A percentile compares a stretch with the other conserved stretches of the same genome.
Conservation (phyloP, 441 rosid genomes). For the Syzygium syzygioides region DNA sequence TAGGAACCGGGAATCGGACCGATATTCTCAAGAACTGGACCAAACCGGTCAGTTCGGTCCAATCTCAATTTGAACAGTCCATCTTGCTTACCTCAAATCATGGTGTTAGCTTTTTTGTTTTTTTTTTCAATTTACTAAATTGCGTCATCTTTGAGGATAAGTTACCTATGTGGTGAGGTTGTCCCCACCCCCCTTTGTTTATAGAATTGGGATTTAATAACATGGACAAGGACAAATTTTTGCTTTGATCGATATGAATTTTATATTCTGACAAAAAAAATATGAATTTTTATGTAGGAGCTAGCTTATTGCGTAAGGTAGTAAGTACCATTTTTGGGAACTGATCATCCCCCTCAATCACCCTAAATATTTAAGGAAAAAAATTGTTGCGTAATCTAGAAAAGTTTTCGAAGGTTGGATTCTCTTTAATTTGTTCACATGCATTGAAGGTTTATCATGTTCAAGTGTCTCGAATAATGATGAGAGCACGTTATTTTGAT, state of each 20-base stretch:
- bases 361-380: neutral
- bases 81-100: no score
- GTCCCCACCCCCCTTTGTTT: neutral
- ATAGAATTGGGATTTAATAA: neutral
- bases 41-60: no score
- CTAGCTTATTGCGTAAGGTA: neutral
- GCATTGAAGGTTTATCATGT: neutral
- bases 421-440: neutral
- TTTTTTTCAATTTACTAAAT: rapidly evolving
- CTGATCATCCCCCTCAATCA: neutral
- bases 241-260: neutral
- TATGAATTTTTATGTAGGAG: neutral
- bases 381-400: neutral
- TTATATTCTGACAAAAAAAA: no score
- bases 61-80: rapidly evolving
- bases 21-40: no score
- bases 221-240: neutral
- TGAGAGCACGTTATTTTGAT: neutral
- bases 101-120: neutral
- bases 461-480: neutral
- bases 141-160: neutral
- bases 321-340: neutral
- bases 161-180: neutral
- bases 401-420: neutral
- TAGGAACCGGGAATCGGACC: no score